These are phyloP conservation scores for Limonium bicolor DNA, from an alignment of 148 eudicot species.

Conservation along the genomic window DNA sequence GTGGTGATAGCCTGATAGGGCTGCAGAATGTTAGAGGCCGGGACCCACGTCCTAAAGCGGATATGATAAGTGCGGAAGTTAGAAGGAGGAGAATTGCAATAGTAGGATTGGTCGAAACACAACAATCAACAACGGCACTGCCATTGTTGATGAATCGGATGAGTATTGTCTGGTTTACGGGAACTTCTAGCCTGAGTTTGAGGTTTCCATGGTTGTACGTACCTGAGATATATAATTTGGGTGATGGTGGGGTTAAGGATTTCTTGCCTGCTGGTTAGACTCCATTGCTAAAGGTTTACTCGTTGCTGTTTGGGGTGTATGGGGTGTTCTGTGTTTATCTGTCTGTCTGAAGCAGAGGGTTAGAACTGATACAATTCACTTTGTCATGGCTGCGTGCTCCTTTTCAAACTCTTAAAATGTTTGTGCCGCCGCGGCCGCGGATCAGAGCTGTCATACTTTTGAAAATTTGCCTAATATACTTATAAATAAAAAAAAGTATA, in stretches of 20 bases:
- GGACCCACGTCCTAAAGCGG: too few relatives aligned
- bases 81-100: too few relatives aligned
- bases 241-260: conserved; percentile 3
- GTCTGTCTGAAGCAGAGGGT: conserved; percentile 6
- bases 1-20: too few relatives aligned
- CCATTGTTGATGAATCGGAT: conserved; percentile 4
- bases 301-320: conserved; percentile 11
- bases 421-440: conserved; percentile 21
- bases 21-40: too few relatives aligned
- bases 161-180: conserved; percentile 14
- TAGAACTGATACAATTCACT: conserved; percentile 10
- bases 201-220: conserved; percentile 20
- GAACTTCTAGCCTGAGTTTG: conserved; percentile 17
- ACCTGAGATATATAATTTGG: conserved; percentile 21
- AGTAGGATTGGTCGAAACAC: too few relatives aligned
- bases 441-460: conserved; percentile 13
- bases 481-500: too few relatives aligned
- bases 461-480: too few relatives aligned
- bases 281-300: conserved; percentile 12
- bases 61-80: too few relatives aligned
- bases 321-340: conserved; percentile 9
- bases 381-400: conserved; percentile 15
- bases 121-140: conserved; percentile 8
- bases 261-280: conserved; percentile 19
- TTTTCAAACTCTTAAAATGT: conserved; percentile 17